phyloP scores from a whole-genome alignment of 768 basidiomycete genomes.

The Holtermannia corniformis region DNA sequence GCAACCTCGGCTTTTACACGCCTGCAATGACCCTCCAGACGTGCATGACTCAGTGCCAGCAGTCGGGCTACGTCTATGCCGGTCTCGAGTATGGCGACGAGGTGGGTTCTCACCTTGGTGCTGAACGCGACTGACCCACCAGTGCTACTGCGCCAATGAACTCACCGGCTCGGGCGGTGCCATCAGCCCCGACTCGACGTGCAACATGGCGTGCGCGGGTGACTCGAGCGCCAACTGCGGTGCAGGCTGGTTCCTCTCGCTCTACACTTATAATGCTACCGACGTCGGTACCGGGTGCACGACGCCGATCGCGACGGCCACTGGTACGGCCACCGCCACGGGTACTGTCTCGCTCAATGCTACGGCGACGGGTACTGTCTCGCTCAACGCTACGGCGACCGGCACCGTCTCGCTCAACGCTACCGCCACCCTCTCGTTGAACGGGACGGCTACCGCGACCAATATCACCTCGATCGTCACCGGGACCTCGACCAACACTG shows the following conservation, averaged over 20 bases:
- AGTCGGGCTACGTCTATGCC: slow-evolving; percentile 27
- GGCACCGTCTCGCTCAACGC: slow-evolving; percentile 4
- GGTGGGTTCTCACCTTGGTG: slow-evolving; percentile 14
- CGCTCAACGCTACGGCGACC: slow-evolving; percentile 5
- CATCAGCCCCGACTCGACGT: slow-evolving; percentile 12
- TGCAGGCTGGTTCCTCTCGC: slow-evolving; percentile 23
- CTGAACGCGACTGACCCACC: background rate
- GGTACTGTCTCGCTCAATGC: background rate
- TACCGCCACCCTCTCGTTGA: slow-evolving; percentile 3
- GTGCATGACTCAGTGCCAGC: slow-evolving; percentile 33
- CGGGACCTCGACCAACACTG: slow-evolving; percentile 5
- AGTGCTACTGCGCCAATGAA: slow-evolving; percentile 41
- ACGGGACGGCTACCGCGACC: too few species aligned
- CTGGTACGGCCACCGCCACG: slow-evolving; percentile 3
- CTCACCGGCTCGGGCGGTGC: slow-evolving; percentile 28
- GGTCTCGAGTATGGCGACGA: slow-evolving; percentile 37
- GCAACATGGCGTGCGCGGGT: slow-evolving; percentile 19
- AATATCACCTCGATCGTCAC: too few species aligned
- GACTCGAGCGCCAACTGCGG: slow-evolving; percentile 20
- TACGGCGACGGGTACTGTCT: slow-evolving; percentile 2
- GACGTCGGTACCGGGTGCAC: slow-evolving; percentile 2
- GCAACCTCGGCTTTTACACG: slow-evolving; percentile 33
- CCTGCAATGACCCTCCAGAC: slow-evolving; percentile 16
- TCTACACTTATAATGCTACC: slow-evolving; percentile 30
- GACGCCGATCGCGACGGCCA: background rate